phyloP scores from a whole-genome alignment of 176 grass and related monocot genomes.

The Otatea glauca region DNA sequence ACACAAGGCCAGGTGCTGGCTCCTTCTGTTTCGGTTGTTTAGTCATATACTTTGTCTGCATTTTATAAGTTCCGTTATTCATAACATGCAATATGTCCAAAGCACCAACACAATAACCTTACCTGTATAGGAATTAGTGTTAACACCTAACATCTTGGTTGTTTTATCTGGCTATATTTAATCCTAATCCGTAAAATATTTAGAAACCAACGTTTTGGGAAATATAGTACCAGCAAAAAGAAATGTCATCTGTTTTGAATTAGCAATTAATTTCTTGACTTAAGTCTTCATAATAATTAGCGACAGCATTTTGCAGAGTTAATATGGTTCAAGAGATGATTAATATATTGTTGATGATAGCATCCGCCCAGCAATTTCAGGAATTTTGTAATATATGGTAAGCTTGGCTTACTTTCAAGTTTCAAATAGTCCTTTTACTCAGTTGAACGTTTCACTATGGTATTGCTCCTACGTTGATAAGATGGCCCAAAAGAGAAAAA shows the following conservation, averaged over 20 bases:
- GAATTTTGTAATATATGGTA: not conserved
- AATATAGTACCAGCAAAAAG: not conserved
- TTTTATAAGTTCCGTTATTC: conserved; percentile 32
- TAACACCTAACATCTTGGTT: not conserved
- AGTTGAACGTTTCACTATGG: not conserved
- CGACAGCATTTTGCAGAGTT: not conserved
- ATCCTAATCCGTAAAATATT: not conserved
- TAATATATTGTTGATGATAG: not conserved
- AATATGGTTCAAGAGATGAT: not conserved
- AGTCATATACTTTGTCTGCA: conserved; percentile 66
- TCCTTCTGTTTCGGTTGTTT: conserved; percentile 61
- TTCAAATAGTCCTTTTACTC: not conserved
- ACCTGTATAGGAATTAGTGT: not conserved
- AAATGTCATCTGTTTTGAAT: not conserved
- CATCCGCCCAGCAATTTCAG: not conserved
- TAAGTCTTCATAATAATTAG: not conserved
- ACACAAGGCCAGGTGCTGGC: conserved; percentile 74
- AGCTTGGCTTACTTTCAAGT: not conserved
- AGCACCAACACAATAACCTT: not conserved
- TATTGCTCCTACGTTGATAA: conserved; percentile 1
- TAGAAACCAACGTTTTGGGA: not conserved
- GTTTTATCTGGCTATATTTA: not conserved
- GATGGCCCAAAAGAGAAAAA: not conserved
- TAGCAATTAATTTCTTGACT: not conserved
- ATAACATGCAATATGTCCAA: conserved; percentile 1